Base-by-base conservation (phyloP, 306 rosid genomes). In the Fragaria iinumae region DNA sequence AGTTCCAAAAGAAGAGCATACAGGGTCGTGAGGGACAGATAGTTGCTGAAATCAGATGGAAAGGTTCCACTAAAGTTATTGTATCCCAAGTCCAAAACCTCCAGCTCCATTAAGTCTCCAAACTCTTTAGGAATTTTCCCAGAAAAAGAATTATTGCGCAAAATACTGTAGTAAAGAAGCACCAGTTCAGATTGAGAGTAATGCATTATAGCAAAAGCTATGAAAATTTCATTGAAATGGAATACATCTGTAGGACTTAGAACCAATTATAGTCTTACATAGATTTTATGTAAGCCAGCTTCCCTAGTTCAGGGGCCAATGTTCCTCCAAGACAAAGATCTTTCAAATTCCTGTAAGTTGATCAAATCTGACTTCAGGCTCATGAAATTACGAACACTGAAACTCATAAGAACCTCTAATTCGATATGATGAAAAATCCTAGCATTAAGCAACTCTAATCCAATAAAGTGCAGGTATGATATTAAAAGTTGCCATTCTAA, bases 41-140 rank as follows among this genome's bases (percentile, higher is more conserved):
- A 78, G 82, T 48, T 87, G 80, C 76, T 72, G 41, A 85, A 74
- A 13, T 84, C 79, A 77, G 73, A 83, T 43, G 88, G 90, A 69
- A 89, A 86, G 43, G 85, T 39, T 79, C 96, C 93, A 63, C 81
- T 86, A 7, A 91, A 91, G 82, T 91, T 91, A 63, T 91, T 91
- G 74, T 57, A 81, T 76, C 96, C 96, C 83, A 91, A 79, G 69
- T 91, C 96, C 73, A 91, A 83, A 78, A 84, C 84, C 84, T 91
- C 92, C 17, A 91, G 85, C 73, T 84, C 86, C 84, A 80, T 71
- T 73, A 89, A 50, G 34, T 80, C 86, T 62, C 80, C 81, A 16
- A 91, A 84, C 80, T 87, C 91, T 53, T 72, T 75, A 0, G 93
- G 92, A 71, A 91, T 82, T 6, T 74, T 81, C 45, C 96, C 93